A percentile compares a stretch with the other conserved stretches of the same genome.
phyloP scores from a whole-genome alignment of 805 yeast species.

The Pichia gijzeniarum region DNA sequence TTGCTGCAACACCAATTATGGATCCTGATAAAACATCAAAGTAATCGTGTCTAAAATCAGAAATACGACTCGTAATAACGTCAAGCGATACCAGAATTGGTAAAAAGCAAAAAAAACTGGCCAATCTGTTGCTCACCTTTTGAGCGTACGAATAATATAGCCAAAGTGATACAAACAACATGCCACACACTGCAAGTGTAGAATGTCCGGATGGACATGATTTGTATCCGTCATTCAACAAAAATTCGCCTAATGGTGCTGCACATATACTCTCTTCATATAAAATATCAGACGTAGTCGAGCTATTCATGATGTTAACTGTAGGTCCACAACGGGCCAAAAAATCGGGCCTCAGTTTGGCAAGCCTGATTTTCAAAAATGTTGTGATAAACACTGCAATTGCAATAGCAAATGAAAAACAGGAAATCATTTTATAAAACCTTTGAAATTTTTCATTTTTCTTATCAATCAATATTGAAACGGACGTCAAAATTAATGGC shows the following conservation, averaged over 20 bases:
- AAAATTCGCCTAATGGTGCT: constrained; percentile 27
- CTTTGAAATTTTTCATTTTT: constrained; percentile 31
- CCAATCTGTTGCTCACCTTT: neutral
- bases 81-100: constrained; percentile 33
- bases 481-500: constrained; percentile 30
- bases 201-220: constrained; percentile 82
- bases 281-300: constrained; percentile 25
- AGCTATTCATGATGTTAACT: constrained; percentile 23
- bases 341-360: constrained; percentile 87
- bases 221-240: constrained; percentile 58
- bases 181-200: constrained; percentile 60
- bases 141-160: constrained; percentile 15
- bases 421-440: constrained; percentile 32
- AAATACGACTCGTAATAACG: constrained; percentile 52
- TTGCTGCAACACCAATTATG: constrained; percentile 8
- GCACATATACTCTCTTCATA: constrained; percentile 26
- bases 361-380: constrained; percentile 69
- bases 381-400: constrained; percentile 58
- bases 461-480: constrained; percentile 15
- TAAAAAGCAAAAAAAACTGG: constrained; percentile 21
- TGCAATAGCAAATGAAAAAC: constrained; percentile 36
- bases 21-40: constrained; percentile 73
- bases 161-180: constrained; percentile 51
- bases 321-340: constrained; percentile 60
- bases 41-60: constrained; percentile 89